Evolutionary conservation across 2,329 filamentous ascomycete species (phyloP).

Genomic region (Fusarium keratoplasticum): DNA sequence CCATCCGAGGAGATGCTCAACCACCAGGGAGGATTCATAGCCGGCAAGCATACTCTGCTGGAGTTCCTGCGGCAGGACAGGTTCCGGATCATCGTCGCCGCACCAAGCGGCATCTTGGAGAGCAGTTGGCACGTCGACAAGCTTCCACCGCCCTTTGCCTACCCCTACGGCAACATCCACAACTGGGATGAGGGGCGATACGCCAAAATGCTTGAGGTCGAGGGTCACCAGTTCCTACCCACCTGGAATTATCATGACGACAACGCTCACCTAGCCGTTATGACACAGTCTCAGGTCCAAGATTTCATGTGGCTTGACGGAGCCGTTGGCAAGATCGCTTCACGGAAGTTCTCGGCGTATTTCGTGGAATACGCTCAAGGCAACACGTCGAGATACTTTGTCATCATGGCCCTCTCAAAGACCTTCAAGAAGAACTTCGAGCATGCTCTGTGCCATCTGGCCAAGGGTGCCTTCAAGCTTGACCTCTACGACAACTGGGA

Average conservation of each 20-base stretch:
- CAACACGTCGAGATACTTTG: neutral
- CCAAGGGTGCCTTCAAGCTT: neutral
- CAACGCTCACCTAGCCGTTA: neutral
- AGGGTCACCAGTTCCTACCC: neutral
- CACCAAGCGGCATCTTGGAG: neutral
- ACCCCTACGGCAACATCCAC: conserved; percentile 1
- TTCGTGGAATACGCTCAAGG: neutral
- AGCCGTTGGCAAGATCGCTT: neutral
- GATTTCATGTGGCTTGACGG: neutral
- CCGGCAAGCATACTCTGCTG: neutral
- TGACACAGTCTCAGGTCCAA: neutral
- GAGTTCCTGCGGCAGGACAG: neutral
- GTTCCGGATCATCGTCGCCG: neutral
- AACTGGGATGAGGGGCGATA: neutral
- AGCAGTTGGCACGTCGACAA: neutral
- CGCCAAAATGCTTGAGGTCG: neutral
- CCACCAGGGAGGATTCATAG: neutral
- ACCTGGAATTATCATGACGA: neutral
- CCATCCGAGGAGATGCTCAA: neutral
- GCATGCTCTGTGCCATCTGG: neutral
- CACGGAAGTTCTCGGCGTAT: neutral
- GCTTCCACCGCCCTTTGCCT: neutral
- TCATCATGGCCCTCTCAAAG: neutral
- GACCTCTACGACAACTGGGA: neutral
- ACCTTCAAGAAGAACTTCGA: neutral